phyloP scores from a whole-genome alignment of 2,329 filamentous ascomycete species.

The Mycosphaerella sp. region DNA sequence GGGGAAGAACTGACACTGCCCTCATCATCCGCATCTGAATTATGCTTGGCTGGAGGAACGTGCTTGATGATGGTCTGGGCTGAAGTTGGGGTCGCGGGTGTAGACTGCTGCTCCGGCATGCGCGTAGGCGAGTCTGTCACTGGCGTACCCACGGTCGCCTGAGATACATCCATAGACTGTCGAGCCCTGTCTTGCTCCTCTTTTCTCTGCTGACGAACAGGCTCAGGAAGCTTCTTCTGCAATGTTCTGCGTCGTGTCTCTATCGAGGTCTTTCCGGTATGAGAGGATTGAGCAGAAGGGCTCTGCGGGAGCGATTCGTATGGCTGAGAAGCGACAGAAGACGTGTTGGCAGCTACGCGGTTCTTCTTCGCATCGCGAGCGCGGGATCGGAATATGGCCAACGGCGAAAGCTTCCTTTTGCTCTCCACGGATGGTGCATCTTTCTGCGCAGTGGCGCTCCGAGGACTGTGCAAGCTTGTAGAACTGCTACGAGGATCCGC shows the following conservation, averaged over 20 bases:
- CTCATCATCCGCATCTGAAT: constrained; percentile 16
- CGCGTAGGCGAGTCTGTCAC: background rate
- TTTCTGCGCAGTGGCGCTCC: background rate
- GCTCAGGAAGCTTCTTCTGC: constrained; percentile 30
- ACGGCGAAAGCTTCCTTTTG: constrained; percentile 10
- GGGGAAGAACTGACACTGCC: background rate
- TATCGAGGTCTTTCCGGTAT: constrained; percentile 1
- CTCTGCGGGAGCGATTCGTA: background rate
- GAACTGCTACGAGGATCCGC: background rate
- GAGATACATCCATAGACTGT: constrained; percentile 9
- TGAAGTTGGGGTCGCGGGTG: background rate
- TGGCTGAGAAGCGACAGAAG: background rate
- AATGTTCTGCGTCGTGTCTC: constrained; percentile 26
- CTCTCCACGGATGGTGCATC: background rate
- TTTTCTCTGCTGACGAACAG: constrained; percentile 19
- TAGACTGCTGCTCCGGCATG: background rate
- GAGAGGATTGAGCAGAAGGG: background rate
- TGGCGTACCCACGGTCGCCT: background rate
- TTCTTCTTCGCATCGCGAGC: constrained; percentile 5
- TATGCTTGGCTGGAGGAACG: constrained; percentile 9
- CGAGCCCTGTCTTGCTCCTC: constrained; percentile 12
- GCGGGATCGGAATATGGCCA: constrained; percentile 11
- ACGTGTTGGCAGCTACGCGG: background rate
- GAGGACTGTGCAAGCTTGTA: background rate
- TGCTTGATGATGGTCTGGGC: constrained; percentile 6